Evolutionary conservation across 768 basidiomycete genomes (phyloP).

Genomic region (Russula lepida): DNA sequence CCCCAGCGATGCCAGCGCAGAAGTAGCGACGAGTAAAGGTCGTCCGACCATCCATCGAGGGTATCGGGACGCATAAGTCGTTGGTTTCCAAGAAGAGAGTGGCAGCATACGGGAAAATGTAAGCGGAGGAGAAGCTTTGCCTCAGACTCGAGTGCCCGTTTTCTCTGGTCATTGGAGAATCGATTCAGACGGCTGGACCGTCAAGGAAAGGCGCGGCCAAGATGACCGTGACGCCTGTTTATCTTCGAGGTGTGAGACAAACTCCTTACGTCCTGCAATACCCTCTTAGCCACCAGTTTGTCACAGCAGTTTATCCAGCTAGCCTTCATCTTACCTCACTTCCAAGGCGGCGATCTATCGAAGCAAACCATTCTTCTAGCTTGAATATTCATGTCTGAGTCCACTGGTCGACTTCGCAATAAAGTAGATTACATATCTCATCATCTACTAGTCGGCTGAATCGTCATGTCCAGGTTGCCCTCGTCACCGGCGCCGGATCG

Average conservation of each 20-base stretch:
- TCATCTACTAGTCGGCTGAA: not conserved
- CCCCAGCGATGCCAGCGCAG: conserved; percentile 46
- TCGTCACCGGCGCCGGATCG: conserved; percentile 88
- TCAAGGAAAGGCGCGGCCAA: too few relatives aligned
- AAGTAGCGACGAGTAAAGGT: conserved; percentile 42
- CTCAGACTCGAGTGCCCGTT: too few relatives aligned
- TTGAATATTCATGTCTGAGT: conserved; percentile 4
- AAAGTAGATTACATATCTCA: conserved; percentile 36
- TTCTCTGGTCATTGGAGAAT: not conserved
- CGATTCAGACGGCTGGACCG: not conserved
- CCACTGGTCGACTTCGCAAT: conserved; percentile 53
- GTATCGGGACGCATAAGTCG: conserved; percentile 38
- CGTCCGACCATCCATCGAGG: conserved; percentile 45
- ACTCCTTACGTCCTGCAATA: too few relatives aligned
- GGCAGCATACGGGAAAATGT: conserved; percentile 1
- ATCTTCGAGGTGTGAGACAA: not conserved
- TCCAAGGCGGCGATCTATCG: not conserved
- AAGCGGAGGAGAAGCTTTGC: not conserved
- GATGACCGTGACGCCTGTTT: not conserved
- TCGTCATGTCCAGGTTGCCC: conserved; percentile 43
- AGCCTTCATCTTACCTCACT: not conserved
- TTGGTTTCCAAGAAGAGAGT: conserved; percentile 28
- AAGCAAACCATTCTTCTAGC: not conserved
- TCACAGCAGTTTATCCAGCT: too few relatives aligned
- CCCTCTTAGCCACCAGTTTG: too few relatives aligned